Evolutionary conservation across 1,284 basidiomycete genomes (phyloP), one percentile per base, ranked within the genome.

Genomic region (Trichosporon faecale): DNA sequence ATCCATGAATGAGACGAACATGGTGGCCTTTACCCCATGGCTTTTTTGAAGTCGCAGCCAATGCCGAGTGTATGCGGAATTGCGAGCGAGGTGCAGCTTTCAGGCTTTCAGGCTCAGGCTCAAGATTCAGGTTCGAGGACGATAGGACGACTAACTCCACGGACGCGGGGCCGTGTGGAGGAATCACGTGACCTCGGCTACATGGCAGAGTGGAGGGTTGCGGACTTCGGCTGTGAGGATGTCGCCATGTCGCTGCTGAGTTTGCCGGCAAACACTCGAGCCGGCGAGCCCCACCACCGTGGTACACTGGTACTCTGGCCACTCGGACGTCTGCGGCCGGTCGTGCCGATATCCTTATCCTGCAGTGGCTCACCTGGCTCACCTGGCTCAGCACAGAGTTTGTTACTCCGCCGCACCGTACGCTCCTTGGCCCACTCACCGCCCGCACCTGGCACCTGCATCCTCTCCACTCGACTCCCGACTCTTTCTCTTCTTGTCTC

Each of bases 151-250:
- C 52, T 57, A 57, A 31, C 57, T 61, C 57, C 57, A 61, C 57
- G 57, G 57, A 8, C 57, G 57, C 29, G 57, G n/a, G 23, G 52
- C 27, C 27, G 27, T 29, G 27, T 61, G 18, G 57, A 29, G 55
- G 27, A 5, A 61, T 61, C 57, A 61, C 57, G 57, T 61, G 57
- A 61, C 29, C 57, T 61, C 57, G 57, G 57, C 57, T 61, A 61
- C 21, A 31, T 31, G 57, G 57, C 31, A 4, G 11, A 16, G 33
- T n/a, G 27, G 35, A 9, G 7, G 4, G 35, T 9, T 33, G 57
- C 57, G 57, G 57, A 33, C 16, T 61, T 61, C 57, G 57, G 57
- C 57, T 61, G 57, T 23, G 40, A 44, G 40, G 4, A 61, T 7
- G 29, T 29, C 11, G 27, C 27, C 27, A 16, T 14, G 18, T 23